These are phyloP conservation scores for Jacaranda mimosifolia DNA, from an alignment of 257 asterid species.

Conservation along the genomic window DNA sequence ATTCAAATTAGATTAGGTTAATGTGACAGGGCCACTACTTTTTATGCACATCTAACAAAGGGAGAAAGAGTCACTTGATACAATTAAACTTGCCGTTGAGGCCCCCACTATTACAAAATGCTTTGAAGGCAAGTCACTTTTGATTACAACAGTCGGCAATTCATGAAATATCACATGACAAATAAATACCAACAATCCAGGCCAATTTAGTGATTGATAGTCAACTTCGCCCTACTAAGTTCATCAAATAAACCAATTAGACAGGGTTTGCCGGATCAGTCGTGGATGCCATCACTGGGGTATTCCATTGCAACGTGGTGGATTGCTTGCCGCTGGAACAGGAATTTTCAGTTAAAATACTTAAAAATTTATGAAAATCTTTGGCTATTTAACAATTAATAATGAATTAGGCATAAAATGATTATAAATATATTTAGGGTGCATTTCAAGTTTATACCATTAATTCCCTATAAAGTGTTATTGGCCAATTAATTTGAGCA, in stretches of 20 bases:
- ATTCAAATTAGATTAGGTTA: slow-evolving; percentile 5
- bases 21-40: slow-evolving; percentile 8
- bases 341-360: too few species aligned
- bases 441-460: too few species aligned
- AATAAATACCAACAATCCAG: slow-evolving; percentile 11
- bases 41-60: slow-evolving; percentile 4
- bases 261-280: too few species aligned
- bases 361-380: too few species aligned
- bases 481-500: too few species aligned
- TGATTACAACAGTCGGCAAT: neutral
- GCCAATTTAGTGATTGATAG: neutral
- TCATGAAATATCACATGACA: neutral
- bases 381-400: too few species aligned
- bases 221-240: neutral
- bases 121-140: neutral
- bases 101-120: slow-evolving; percentile 3
- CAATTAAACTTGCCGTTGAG: neutral
- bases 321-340: too few species aligned
- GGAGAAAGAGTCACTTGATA: neutral
- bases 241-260: slow-evolving; percentile 1
- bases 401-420: too few species aligned
- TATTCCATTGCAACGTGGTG: too few species aligned
- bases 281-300: too few species aligned
- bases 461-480: too few species aligned
- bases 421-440: too few species aligned